Evolutionary conservation across 371 early-diverging fungal genomes (phyloP).

Genomic region (Funneliformis caledonium): DNA sequence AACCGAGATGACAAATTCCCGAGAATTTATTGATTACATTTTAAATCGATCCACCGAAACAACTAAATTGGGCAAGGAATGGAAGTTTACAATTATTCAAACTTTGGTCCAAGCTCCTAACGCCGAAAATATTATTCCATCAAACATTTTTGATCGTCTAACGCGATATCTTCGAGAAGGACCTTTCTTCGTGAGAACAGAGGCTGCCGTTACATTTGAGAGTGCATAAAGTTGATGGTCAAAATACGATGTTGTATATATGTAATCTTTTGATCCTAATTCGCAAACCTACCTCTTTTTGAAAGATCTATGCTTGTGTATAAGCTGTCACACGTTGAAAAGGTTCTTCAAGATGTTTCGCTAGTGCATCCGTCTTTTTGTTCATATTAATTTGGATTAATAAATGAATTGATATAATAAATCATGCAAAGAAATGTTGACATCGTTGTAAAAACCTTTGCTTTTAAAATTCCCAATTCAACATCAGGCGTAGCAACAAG

Average conservation of each 20-base stretch:
- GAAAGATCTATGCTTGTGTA: not conserved
- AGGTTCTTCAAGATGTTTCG: constrained; percentile 64
- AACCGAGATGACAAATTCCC: constrained; percentile 43
- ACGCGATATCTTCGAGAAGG: constrained; percentile 52
- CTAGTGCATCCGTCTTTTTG: constrained; percentile 55
- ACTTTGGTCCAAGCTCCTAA: constrained; percentile 44
- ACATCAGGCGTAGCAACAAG: constrained; percentile 65
- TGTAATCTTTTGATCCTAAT: no score
- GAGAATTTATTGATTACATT: constrained; percentile 53
- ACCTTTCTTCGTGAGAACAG: constrained; percentile 47
- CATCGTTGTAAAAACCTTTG: constrained; percentile 56
- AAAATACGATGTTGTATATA: not conserved
- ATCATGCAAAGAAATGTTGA: not conserved
- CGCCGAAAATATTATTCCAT: constrained; percentile 41
- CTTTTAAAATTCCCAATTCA: constrained; percentile 71
- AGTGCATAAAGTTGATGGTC: constrained; percentile 42
- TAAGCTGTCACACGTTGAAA: constrained; percentile 44
- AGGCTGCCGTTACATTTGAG: constrained; percentile 51
- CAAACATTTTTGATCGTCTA: constrained; percentile 31
- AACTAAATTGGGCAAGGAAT: constrained; percentile 53
- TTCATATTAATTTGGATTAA: not conserved
- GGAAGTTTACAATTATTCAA: constrained; percentile 55
- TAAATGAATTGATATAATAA: not conserved
- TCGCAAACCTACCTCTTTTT: no score
- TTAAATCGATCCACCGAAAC: constrained; percentile 53